phyloP scores from a whole-genome alignment of 1,284 basidiomycete species.

The Fomitiporia mediterranea region DNA sequence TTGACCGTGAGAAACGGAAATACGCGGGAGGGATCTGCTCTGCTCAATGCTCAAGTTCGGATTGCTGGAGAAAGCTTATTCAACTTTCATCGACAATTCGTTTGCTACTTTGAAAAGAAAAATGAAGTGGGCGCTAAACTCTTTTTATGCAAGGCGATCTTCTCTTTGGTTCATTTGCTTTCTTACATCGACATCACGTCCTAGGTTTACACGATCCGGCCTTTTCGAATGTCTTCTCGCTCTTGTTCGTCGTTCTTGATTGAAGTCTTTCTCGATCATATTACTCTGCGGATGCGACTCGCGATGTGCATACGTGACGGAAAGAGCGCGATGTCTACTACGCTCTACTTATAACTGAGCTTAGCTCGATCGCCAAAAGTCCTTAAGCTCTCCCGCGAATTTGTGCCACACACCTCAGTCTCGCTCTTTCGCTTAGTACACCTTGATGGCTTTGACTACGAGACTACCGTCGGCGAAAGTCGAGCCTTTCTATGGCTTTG shows the following conservation, averaged over 20 bases:
- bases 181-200: background rate
- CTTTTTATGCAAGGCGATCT: background rate
- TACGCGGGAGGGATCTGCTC: background rate
- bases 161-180: background rate
- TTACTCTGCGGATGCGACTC: background rate
- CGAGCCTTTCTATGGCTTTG: conserved; percentile 62
- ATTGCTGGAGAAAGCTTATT: too few relatives aligned
- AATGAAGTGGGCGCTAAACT: background rate
- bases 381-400: conserved; percentile 12
- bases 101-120: background rate
- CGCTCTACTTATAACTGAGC: conserved; percentile 5
- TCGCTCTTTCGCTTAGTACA: background rate
- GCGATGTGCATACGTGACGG: conserved; percentile 6
- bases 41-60: too few relatives aligned
- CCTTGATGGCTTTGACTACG: conserved; percentile 51
- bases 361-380: conserved; percentile 13
- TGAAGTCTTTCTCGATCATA: background rate
- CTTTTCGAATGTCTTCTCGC: background rate
- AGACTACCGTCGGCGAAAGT: conserved; percentile 39
- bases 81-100: background rate
- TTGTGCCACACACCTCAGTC: conserved; percentile 11
- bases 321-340: background rate
- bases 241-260: background rate
- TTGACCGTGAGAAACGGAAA: background rate
- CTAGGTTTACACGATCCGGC: background rate